Conservation (phyloP, 768 basidiomycete species). For the Gyrodon lividus region DNA sequence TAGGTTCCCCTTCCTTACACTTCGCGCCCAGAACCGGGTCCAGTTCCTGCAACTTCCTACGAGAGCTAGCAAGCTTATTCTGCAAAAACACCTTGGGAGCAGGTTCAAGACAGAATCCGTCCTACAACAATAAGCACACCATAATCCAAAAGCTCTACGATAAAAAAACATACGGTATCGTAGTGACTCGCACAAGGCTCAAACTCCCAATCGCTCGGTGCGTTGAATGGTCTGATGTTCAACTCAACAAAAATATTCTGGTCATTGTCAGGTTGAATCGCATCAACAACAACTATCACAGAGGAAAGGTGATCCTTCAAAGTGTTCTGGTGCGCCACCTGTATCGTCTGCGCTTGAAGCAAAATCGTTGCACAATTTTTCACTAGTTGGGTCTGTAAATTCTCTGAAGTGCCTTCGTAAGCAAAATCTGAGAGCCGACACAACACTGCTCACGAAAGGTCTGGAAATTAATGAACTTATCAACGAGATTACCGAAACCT, state of each 20-base stretch:
- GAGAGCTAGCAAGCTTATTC: conserved; percentile 65
- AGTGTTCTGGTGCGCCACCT: conserved; percentile 55
- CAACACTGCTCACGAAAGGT: conserved; percentile 55
- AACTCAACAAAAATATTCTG: conserved; percentile 71
- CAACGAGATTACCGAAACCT: conserved; percentile 5
- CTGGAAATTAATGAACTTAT: conserved; percentile 37
- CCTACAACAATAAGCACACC: conserved; percentile 11
- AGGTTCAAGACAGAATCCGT: conserved; percentile 60
- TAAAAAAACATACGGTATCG: conserved; percentile 57
- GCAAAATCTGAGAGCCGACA: neutral
- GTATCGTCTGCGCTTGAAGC: conserved; percentile 57
- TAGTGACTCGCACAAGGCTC: conserved; percentile 75
- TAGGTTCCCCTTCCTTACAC: conserved; percentile 42
- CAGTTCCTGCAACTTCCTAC: conserved; percentile 63
- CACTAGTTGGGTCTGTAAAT: conserved; percentile 65
- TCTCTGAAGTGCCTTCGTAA: conserved; percentile 44
- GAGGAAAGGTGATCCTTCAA: conserved; percentile 50
- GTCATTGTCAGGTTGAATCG: conserved; percentile 58
- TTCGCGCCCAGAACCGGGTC: conserved; percentile 56
- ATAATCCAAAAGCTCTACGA: neutral
- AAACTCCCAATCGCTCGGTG: conserved; percentile 68
- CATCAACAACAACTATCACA: conserved; percentile 47
- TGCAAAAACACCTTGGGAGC: conserved; percentile 78
- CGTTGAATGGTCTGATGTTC: conserved; percentile 63
- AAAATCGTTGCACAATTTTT: conserved; percentile 54